Base-by-base conservation (phyloP, 2,329 filamentous ascomycete genomes). In the Penicillium sp. region DNA sequence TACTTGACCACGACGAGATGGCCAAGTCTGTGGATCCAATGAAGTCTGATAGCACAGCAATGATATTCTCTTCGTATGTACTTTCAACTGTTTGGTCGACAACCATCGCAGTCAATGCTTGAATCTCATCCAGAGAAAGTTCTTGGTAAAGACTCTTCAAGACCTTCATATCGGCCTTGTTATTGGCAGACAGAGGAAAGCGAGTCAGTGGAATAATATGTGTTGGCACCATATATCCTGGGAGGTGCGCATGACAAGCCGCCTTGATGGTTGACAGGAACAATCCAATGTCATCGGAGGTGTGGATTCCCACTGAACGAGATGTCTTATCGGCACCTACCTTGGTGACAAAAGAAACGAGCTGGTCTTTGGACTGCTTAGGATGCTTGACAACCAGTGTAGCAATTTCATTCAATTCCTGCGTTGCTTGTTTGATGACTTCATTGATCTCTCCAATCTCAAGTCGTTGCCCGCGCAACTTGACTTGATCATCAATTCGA, bases 401-500 rank as follows among this genome's bases (percentile, higher is more conserved):
- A 3, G 87, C 86, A 0, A 90, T 87, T 64, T 96, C 90, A 14
- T 82, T 78, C 9, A 95, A 76, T 1, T 77, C 77, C 0, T 72
- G 60, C 0, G 85, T 80, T 0, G 84, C 83, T 21, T 83, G 79
- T 47, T 86, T 87, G 65, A 96, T 91, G 9, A 89, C 85, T 49
- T 93, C 87, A 65, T 96, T 95, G 72, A 97, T 96, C 76, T 98
- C 93, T 1, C 89, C 90, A 58, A 96, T 89, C 68, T 98, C 93
- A 1, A 98, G 82, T 14, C 93, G 83, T 71, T 97, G 93, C 0
- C 93, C 93, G 11, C 93, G 86, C 3, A 97, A 82, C 71, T 98
- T 98, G 60, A 96, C 88, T 74, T 98, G 93, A 54, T 96, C 91
- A 69, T 98, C 93, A 6, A 89, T 89, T 14, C 93, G 85, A 3